These are phyloP conservation scores for Hippophae tibetana DNA, from an alignment of 306 rosid genomes.

Conservation along the genomic window DNA sequence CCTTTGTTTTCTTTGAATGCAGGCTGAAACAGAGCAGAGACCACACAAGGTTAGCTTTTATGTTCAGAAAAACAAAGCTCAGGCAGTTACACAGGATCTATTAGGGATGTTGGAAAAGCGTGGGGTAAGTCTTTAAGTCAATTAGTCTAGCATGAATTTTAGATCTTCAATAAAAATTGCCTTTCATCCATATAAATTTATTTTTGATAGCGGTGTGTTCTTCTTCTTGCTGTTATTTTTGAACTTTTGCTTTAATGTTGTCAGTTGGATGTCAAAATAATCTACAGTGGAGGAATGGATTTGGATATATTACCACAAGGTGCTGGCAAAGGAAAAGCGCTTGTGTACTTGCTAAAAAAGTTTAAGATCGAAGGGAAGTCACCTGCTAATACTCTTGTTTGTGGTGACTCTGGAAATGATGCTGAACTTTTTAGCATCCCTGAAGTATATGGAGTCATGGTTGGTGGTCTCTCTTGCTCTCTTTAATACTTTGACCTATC, in stretches of 20 bases:
- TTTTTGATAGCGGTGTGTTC: no score
- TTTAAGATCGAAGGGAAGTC: conserved; percentile 57
- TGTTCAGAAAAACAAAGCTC: conserved; percentile 70
- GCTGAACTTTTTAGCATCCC: conserved; percentile 93
- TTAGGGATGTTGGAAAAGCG: conserved; percentile 43
- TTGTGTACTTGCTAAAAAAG: conserved; percentile 77
- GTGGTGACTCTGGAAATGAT: conserved; percentile 98
- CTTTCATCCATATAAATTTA: no score
- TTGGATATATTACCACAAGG: conserved; percentile 84
- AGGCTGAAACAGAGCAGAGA: conserved; percentile 86
- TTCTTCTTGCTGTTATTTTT: conserved; percentile 3
- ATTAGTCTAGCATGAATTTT: conserved; percentile 7
- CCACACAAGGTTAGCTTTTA: conserved; percentile 89
- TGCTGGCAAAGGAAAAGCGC: conserved; percentile 99
- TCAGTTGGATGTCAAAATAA: conserved; percentile 92
- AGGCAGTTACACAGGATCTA: conserved; percentile 58
- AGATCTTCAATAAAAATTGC: conserved; percentile 1
- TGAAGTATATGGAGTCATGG: conserved; percentile 91
- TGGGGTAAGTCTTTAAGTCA: conserved; percentile 46
- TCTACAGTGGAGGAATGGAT: conserved; percentile 94
- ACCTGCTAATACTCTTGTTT: conserved; percentile 74
- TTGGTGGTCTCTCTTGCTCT: conserved; percentile 31
- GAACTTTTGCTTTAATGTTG: conserved; percentile 18
- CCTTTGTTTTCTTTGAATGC: conserved; percentile 16
- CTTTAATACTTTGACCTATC: conserved; percentile 1